Evolutionary conservation across 2,329 filamentous ascomycete genomes (phyloP).

Genomic region (Macroventuria anomochaeta): DNA sequence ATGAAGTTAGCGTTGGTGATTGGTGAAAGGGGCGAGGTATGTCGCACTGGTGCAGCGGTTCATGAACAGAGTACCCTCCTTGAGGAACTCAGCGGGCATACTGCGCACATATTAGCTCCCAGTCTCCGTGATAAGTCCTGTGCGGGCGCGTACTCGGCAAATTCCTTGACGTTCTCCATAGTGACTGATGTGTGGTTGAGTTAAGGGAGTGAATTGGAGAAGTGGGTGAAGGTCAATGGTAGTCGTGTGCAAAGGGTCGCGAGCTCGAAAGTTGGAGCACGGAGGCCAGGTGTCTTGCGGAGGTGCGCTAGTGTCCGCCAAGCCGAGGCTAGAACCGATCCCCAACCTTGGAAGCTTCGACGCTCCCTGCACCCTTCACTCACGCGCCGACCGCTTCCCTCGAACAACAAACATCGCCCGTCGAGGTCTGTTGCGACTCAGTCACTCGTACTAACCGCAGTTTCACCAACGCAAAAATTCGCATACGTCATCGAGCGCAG

Average conservation of each 20-base stretch:
- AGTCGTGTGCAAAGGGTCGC: slow-evolving; percentile 23
- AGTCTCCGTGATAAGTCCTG: no score
- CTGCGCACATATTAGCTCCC: slow-evolving; percentile 37
- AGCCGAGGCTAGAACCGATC: slow-evolving; percentile 8
- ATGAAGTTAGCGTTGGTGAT: slow-evolving; percentile 37
- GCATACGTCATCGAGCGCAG: slow-evolving; percentile 1
- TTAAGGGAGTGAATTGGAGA: background rate
- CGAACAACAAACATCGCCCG: slow-evolving; percentile 4
- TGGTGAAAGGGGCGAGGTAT: background rate
- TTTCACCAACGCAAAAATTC: background rate
- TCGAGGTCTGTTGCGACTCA: background rate
- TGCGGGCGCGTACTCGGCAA: slow-evolving; percentile 64
- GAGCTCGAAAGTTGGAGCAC: slow-evolving; percentile 25
- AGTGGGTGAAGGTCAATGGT: slow-evolving; percentile 16
- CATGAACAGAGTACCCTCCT: slow-evolving; percentile 58
- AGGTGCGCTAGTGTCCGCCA: slow-evolving; percentile 25
- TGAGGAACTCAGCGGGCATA: slow-evolving; percentile 51
- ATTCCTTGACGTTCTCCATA: slow-evolving; percentile 73
- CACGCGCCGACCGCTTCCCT: slow-evolving; percentile 24
- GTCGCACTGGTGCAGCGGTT: slow-evolving; percentile 55
- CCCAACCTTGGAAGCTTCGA: slow-evolving; percentile 6
- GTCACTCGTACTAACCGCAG: slow-evolving; percentile 1
- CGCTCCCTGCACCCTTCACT: slow-evolving; percentile 20
- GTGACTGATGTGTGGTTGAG: slow-evolving; percentile 47
- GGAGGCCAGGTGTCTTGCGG: slow-evolving; percentile 39